Evolutionary conservation across 306 rosid genomes (phyloP), one percentile per base, ranked within the genome.

Genomic region (Cucumis hystrix): DNA sequence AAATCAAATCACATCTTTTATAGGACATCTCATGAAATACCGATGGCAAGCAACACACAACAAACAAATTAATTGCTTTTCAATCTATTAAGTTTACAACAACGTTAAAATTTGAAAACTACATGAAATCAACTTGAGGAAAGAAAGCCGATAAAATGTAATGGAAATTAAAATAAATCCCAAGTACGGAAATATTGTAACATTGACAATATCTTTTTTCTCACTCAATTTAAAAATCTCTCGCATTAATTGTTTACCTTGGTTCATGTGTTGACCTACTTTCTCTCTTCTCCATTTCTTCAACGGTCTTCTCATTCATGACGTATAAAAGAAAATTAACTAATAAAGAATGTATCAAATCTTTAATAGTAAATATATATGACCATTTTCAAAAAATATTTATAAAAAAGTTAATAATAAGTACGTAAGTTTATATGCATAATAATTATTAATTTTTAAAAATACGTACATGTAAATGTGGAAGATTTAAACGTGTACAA

Each of bases 81-180:
- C 1, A 20, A 10, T 8, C 25, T 57, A 3, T 59, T 59, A 35
- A 59, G 64, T 23, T 23, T 21, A 21, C 11, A 59, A 59, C 33
- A 4, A 47, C 0, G 16, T 2, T 45, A 47, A 47, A 47, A 47
- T 47, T 6, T 2, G 2, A 0, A 41, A 7, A 45, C 3, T 45
- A 45, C 8, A 5, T 10, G 1, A 45, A 45, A 15, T 2, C 51
- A 11, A 45, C 28, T 0, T 0, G 3, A 2, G 0, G 10, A 0
- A 7, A 41, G 7, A 41, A 41, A 8, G 2, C 1, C 37, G 5
- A 33, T 3, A 33, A 33, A 33, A 33, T 33, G 5, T 33, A 33
- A 33, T 33, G 37, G 5, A 33, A 33, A 33, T 0, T 9, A 41
- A 57, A 57, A n/a, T 28, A 57, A 59, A 59, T 59, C 37, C 6